Base-by-base conservation (phyloP, 148 eudicot species). In the Rhododendron mucronatum region DNA sequence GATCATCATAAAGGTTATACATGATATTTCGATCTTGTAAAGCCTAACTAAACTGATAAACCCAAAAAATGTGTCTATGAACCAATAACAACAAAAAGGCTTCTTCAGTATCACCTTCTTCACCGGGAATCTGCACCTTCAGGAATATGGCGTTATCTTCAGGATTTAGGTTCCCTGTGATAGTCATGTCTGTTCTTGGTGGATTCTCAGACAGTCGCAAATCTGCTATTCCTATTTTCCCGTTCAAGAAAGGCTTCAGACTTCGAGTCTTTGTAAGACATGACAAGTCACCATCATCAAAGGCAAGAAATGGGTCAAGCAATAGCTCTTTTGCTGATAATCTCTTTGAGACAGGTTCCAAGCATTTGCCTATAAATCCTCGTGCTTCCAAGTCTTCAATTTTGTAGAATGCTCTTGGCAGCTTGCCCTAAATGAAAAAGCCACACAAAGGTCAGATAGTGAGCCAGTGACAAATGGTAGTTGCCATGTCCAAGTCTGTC, bases 141-240 rank as follows among this genome's bases (percentile, higher is more conserved):
- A 91, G 91, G 78, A 91, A 88, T 55, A 91, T 87, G 87, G 91
- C 69, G 23, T 89, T 90, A 82, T 90, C 93, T 45, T 91, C 91
- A 37, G 92, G 89, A 86, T 91, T 91, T 75, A 91, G 84, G 73
- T 88, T 90, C 84, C 93, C 93, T 35, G 92, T 90, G 37, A 91
- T 91, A 15, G 93, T 90, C 93, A 91, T 91, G 79, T 90, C 89
- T 65, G 93, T 90, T 80, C 89, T 84, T 9, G 90, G 84, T 13
- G 84, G 39, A 85, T 86, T 71, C n/a, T 84, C 92, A 69, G 78
- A 82, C 86, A 87, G 76, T 16, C 47, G 82, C 76, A 91, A 87
- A 35, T 83, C 85, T 73, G 85, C 89, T 51, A 91, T 88, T 48
- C 85, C 85, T 55, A 90, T 84, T 10, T 80, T 57, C 14, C 84